Evolutionary conservation across 371 early-diverging fungal genomes (phyloP), one percentile per base, ranked within the genome.

Genomic region (Funneliformis caledonium): DNA sequence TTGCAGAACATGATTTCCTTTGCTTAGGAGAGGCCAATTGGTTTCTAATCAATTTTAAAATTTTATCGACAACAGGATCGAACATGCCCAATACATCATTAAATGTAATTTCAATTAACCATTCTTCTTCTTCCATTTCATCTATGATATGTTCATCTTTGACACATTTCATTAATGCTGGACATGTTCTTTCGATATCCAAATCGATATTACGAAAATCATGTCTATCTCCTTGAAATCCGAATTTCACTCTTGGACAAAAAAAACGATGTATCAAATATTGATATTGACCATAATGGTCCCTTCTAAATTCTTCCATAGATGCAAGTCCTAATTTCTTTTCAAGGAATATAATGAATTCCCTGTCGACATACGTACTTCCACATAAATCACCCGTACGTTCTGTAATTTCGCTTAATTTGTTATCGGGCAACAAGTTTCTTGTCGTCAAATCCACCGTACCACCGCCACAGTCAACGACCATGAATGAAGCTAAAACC

Each of bases 371-470:
- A 78, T 26, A 78, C 7, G 78, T 67, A 16, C 68, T 50, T 33
- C 78, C 78, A 19, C 78, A 78, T 43, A 68, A 16, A 33, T 78
- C 78, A 22, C 78, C 78, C 1, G 78, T 78, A 14, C 78, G 65
- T 67, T 78, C 78, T 14, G 68, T 78, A 31, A 50, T 33, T 52
- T 78, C 78, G 11, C 68, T 42, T 16, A 78, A 42, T 22, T 31
- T n/a, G 33, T 52, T 45, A 31, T 48, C 31, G 4, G 45, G n/a
- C 10, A 47, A 22, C 19, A 78, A 50, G 1, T 11, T 52, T 7
- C 78, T 22, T 16, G 68, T 78, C 8, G 78, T 78, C 42, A 78
- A 52, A 50, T 78, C 78, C 7, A 65, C 68, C 48, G 67, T 78
- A 19, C 78, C 78, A 14, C 78, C 78, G 8, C 78, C 78, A 47